phyloP scores from a whole-genome alignment of 2,329 filamentous ascomycete species.

The Diaporthe helianthi region DNA sequence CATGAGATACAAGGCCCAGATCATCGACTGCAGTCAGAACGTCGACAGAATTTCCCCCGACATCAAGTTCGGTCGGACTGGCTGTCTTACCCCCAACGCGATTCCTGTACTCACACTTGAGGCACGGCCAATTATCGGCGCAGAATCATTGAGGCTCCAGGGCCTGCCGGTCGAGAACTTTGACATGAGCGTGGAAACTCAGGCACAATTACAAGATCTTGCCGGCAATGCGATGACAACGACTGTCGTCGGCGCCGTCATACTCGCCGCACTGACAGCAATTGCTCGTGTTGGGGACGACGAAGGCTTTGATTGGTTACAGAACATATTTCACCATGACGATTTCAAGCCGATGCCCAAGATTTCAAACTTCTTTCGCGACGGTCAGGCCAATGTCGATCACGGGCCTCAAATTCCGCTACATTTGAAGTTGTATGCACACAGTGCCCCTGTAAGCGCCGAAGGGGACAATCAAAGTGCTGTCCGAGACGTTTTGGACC shows the following conservation, averaged over 20 bases:
- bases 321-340: not conserved
- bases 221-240: constrained; percentile 83
- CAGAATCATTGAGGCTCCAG: constrained; percentile 70
- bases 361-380: constrained; percentile 2
- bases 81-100: constrained; percentile 73
- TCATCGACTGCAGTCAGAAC: constrained; percentile 76
- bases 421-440: constrained; percentile 21
- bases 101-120: constrained; percentile 66
- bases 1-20: constrained; percentile 49
- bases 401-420: not conserved
- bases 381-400: not conserved
- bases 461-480: constrained; percentile 27
- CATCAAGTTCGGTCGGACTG: constrained; percentile 61
- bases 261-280: constrained; percentile 60
- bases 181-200: constrained; percentile 67
- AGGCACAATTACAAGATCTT: constrained; percentile 69
- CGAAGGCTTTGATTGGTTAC: not conserved
- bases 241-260: constrained; percentile 71
- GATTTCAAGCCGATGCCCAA: not conserved
- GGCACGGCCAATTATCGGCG: constrained; percentile 66
- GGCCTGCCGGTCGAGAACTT: constrained; percentile 71
- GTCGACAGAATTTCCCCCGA: constrained; percentile 61
- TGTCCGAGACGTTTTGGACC: constrained; percentile 25
- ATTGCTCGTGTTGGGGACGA: not conserved
- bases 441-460: not conserved